Base-by-base conservation (phyloP, 306 rosid genomes). In the Leucaena leucocephala region DNA sequence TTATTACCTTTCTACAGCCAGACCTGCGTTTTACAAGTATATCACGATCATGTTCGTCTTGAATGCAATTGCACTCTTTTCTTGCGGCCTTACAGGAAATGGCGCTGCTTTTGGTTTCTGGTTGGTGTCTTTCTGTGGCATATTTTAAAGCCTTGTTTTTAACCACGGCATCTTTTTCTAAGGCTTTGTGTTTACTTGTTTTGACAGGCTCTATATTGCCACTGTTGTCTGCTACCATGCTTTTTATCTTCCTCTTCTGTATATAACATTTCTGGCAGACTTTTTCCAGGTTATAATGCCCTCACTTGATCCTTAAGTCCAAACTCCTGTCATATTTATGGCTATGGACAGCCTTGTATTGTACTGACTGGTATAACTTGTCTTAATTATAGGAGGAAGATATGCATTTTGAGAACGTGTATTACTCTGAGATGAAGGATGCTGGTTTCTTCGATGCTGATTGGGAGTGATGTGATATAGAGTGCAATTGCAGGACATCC, bases 401-500 rank as follows among this genome's bases (percentile, higher is more conserved):
- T 86, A 68, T 92, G 87, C 89, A 86, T 68, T 88, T 94, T 89
- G 98, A 94, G 76, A 91, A 88, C 80, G 92, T 88, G 33, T 91
- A 94, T 81, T 94, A 94, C 82, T 94, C 97, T 16, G 97, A 94
- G 82, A 94, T 94, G 98, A 94, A 92, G 87, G 98, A 94, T 82
- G 97, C 98, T 42, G 97, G 98, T 74, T 94, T 92, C 88, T 94
- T 92, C 36, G 97, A 92, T 82, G 79, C 90, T 7, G 95, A 87
- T 76, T 94, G 98, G 98, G 91, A 94, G 57, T 89, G 87, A 91
- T 65, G 80, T 52, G 59, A 54, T 48, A 39, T 77, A 72, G n/a
- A 14, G 72, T 1, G n/a, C 2, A 34, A 35, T 38, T 36, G 45
- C 6, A 2, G 42, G 27, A 36, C 69, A 64, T 64, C 27, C 7